Conservation (phyloP, 2,329 filamentous ascomycete species). For the Ophiocordyceps camponoti-saundersi region DNA sequence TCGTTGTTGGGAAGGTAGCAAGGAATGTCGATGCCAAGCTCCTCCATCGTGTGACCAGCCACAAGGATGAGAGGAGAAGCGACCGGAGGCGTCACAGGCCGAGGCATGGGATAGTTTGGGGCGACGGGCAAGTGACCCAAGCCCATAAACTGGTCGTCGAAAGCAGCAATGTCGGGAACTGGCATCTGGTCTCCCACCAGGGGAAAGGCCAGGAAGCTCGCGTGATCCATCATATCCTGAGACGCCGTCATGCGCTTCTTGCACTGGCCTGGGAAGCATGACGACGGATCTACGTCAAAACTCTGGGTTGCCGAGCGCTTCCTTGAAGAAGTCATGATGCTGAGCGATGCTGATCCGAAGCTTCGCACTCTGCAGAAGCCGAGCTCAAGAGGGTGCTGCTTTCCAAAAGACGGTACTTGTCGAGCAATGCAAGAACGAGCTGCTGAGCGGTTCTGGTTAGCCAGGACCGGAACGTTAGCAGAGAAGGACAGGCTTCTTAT, state of each 20-base stretch:
- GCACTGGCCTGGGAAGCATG: background rate
- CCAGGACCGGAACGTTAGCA: background rate
- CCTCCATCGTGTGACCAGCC: background rate
- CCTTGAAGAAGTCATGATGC: background rate
- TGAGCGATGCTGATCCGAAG: too few relatives aligned
- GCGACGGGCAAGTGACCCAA: background rate
- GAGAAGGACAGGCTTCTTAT: background rate
- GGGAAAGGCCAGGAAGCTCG: background rate
- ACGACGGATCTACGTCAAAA: background rate
- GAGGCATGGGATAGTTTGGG: background rate
- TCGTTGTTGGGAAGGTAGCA: background rate
- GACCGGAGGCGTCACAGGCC: background rate
- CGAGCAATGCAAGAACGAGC: background rate
- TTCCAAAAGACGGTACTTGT: background rate
- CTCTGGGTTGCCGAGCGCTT: background rate
- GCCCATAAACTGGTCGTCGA: background rate
- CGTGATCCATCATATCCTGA: background rate
- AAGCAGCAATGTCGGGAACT: background rate
- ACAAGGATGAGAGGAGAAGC: background rate
- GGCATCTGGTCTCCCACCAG: background rate
- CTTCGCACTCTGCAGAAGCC: too few relatives aligned
- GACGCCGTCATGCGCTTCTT: background rate
- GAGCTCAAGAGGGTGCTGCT: too few relatives aligned
- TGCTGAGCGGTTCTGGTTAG: background rate
- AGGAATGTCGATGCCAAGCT: conserved; percentile 9